Conservation (phyloP, 148 eudicot species). For the Limonium bicolor region DNA sequence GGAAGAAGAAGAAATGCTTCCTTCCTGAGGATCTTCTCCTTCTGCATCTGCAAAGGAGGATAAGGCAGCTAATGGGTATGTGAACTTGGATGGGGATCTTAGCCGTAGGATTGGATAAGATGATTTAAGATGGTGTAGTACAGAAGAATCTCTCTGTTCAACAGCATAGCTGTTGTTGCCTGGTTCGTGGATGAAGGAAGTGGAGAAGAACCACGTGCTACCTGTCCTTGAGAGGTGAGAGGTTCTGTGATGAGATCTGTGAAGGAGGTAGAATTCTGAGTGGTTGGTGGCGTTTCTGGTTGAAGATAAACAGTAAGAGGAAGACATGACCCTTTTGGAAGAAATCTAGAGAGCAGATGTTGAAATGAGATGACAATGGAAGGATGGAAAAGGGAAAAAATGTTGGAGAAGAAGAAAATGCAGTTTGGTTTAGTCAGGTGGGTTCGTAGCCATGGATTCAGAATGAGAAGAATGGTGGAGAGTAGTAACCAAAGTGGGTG, state of each 20-base stretch:
- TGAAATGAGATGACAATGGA: conserved; percentile 3
- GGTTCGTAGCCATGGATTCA: conserved; percentile 45
- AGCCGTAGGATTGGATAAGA: conserved; percentile 24
- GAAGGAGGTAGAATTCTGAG: conserved; percentile 16
- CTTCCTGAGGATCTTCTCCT: conserved; percentile 17
- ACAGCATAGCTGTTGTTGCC: conserved; percentile 8
- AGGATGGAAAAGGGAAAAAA: background rate
- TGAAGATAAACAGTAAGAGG: conserved; percentile 48
- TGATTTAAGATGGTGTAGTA: conserved; percentile 17
- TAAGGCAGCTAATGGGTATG: conserved; percentile 42
- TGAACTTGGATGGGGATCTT: conserved; percentile 15
- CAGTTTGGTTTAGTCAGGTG: conserved; percentile 19
- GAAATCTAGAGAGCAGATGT: background rate
- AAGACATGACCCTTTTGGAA: conserved; percentile 27
- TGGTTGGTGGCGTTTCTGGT: conserved; percentile 30
- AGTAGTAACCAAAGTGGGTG: conserved; percentile 7
- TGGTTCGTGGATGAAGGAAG: background rate
- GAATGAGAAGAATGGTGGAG: conserved; percentile 10
- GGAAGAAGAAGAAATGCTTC: conserved; percentile 4
- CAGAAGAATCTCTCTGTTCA: conserved; percentile 10
- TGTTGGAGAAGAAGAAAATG: conserved; percentile 8
- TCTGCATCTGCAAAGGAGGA: conserved; percentile 68
- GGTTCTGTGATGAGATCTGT: conserved; percentile 13
- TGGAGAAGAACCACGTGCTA: conserved; percentile 3
- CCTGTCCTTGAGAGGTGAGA: conserved; percentile 4